Base-by-base conservation (phyloP, 2,329 filamentous ascomycete genomes). In the Aureobasidium sp. region DNA sequence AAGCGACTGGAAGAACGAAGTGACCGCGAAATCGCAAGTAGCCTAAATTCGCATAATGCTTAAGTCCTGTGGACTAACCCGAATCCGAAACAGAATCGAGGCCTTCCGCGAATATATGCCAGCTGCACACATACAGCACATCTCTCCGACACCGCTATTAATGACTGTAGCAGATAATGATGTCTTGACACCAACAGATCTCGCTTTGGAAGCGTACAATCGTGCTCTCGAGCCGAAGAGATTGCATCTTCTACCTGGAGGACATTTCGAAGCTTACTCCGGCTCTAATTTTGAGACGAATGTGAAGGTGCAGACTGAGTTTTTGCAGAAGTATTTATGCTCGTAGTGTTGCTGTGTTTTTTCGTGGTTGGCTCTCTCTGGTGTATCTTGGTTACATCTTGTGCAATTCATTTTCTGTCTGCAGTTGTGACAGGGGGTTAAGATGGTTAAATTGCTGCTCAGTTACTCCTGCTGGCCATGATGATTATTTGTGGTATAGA, bases 231-330 rank as follows among this genome's bases (percentile, higher is more conserved):
- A 76, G 64, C 74, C 74, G 27, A 77, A 77, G 64, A 65, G 73
- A 59, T 64, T 77, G 55, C 65, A 70, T n/a, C 63, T 74, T 25
- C 53, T 76, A 21, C 65, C 69, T 15, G 69, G 71, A 19, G 73
- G 71, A 3, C 75, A 77, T 67, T 77, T 76, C 64, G 74, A 75
- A 60, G 69, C 61, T 9, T 76, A 75, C 46, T 60, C 57, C 9
- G 67, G 66, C 9, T 17, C 50, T 6, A 64, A 65, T 58, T 66
- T 70, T 51, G 72, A 72, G 60, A 64, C 65, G 33, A 73, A 73
- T 58, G 66, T 69, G 10, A 1, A 5, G 17, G 40, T 43, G 21
- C 40, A 43, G 40, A 17, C 21, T 15, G 40, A 43, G 11, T 43
- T 43, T 7, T 23, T 43, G 13, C 21, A 43, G 21, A 43, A 13